phyloP scores from a whole-genome alignment of 2,329 filamentous ascomycete genomes.

The Ophiostoma perfectum region DNA sequence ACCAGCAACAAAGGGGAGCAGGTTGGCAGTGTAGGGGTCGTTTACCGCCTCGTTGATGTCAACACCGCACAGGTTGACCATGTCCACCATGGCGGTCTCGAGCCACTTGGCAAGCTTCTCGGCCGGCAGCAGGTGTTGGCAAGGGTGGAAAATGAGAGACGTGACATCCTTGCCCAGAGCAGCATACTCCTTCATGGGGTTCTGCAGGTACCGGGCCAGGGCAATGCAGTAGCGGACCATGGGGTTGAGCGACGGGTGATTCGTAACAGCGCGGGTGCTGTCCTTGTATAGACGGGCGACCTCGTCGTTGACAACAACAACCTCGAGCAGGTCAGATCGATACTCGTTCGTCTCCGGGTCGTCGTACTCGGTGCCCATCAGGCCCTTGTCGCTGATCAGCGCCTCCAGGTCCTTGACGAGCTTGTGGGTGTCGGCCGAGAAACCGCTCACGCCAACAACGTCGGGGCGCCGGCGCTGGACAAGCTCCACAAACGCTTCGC shows the following conservation, averaged over 20 bases:
- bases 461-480: slow-evolving; percentile 78
- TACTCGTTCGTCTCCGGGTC: slow-evolving; percentile 72
- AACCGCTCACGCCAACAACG: slow-evolving; percentile 84
- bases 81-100: slow-evolving; percentile 96
- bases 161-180: slow-evolving; percentile 82
- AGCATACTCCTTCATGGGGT: slow-evolving; percentile 93
- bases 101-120: slow-evolving; percentile 82
- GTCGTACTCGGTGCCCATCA: slow-evolving; percentile 76
- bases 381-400: slow-evolving; percentile 68
- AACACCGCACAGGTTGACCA: slow-evolving; percentile 94
- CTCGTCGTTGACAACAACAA: slow-evolving; percentile 91
- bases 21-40: slow-evolving; percentile 75
- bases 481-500: slow-evolving; percentile 68
- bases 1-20: slow-evolving; percentile 86
- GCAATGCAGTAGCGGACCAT: slow-evolving; percentile 85
- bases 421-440: slow-evolving; percentile 77
- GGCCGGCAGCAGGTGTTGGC: slow-evolving; percentile 79
- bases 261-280: slow-evolving; percentile 69
- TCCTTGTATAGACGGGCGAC: slow-evolving; percentile 95
- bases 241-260: slow-evolving; percentile 74
- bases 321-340: slow-evolving; percentile 73
- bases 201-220: slow-evolving; percentile 86
- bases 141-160: slow-evolving; percentile 82
- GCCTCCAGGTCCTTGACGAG: slow-evolving; percentile 76
- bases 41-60: slow-evolving; percentile 88